Percentiles rank a stretch among this genome's conserved stretches.
These are phyloP conservation scores for Clarkia xantiana DNA, from an alignment of 345 rosid genomes.

Conservation along the genomic window DNA sequence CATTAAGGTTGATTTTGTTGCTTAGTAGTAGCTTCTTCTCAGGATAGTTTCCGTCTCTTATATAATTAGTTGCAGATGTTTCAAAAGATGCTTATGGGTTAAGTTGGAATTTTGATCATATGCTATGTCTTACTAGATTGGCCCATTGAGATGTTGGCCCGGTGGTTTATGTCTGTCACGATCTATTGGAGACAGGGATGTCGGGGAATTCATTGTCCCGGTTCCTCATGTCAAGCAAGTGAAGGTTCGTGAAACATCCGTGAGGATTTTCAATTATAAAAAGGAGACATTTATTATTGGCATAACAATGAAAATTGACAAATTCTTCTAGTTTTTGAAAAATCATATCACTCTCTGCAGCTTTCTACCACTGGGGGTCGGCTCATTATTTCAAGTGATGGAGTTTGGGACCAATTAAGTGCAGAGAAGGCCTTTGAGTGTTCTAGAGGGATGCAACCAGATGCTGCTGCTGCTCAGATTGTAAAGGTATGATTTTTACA, in stretches of 20 bases:
- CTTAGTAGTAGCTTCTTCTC: too few species aligned
- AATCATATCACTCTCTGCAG: slow-evolving; percentile 24
- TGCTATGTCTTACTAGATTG: slow-evolving; percentile 39
- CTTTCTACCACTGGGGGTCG: slow-evolving; percentile 86
- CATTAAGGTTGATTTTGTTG: too few species aligned
- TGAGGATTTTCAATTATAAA: too few species aligned
- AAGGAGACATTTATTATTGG: too few species aligned
- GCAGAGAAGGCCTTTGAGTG: slow-evolving; percentile 80
- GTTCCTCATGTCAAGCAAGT: slow-evolving; percentile 98
- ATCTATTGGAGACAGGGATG: slow-evolving; percentile 95
- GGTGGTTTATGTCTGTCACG: slow-evolving; percentile 99
- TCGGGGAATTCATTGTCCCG: slow-evolving; percentile 94
- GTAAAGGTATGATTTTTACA: slow-evolving; percentile 94
- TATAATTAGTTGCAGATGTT: too few species aligned
- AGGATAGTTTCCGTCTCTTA: too few species aligned
- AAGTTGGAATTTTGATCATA: too few species aligned
- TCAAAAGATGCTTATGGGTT: too few species aligned
- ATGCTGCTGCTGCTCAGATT: slow-evolving; percentile 82
- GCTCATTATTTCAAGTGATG: slow-evolving; percentile 85
- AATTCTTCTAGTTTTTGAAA: not conserved
- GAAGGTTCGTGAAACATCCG: slow-evolving; percentile 67
- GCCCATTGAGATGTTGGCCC: slow-evolving; percentile 99
- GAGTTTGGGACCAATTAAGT: slow-evolving; percentile 93
- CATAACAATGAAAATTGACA: not conserved
- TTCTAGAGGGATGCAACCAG: slow-evolving; percentile 81